Evolutionary conservation across 169 alveolate genomes (phyloP).

Genomic region (Plasmodium billcollinsi): DNA sequence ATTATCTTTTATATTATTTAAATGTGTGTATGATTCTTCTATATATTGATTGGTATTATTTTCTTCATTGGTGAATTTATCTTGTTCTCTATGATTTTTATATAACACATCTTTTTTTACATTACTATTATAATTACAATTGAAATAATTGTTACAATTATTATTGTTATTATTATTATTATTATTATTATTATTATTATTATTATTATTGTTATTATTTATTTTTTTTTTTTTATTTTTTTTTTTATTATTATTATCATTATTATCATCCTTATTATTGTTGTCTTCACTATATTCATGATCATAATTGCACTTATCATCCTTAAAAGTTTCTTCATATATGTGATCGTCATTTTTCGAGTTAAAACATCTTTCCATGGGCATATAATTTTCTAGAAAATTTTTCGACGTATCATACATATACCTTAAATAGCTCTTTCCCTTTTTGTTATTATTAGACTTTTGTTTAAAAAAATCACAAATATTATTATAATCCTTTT

Average conservation of each 20-base stretch:
- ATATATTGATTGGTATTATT: neutral
- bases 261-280: too few species aligned
- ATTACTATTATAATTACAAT: neutral
- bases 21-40: neutral
- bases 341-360: too few species aligned
- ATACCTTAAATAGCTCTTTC: constrained; percentile 36
- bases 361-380: constrained; percentile 23
- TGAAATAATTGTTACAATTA: neutral
- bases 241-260: neutral
- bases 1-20: neutral
- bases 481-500: constrained; percentile 70
- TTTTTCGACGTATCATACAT: constrained; percentile 43
- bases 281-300: too few species aligned
- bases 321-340: too few species aligned
- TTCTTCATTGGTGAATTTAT: neutral
- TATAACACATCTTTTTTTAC: neutral
- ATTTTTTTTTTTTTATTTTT: too few species aligned
- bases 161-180: constrained; percentile 1
- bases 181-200: constrained; percentile 14
- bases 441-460: constrained; percentile 35
- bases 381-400: constrained; percentile 56
- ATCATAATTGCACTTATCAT: too few species aligned
- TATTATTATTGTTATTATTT: too few species aligned
- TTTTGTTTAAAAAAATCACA: constrained; percentile 41
- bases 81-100: neutral